Evolutionary conservation across 352 stramenopile genomes (phyloP).

Genomic region (Globisporangium splendens): DNA sequence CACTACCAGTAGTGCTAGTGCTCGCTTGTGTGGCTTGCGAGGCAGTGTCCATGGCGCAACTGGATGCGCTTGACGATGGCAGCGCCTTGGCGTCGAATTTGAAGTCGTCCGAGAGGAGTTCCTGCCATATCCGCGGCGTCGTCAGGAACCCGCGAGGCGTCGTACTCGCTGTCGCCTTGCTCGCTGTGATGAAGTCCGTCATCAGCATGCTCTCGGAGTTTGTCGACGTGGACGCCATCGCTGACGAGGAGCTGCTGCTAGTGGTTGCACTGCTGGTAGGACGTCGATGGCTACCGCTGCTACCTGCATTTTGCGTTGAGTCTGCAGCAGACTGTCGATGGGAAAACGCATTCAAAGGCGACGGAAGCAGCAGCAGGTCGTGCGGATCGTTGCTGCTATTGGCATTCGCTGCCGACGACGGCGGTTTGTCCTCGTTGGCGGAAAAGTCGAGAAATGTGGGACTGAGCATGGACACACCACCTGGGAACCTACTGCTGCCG

Average conservation of each 20-base stretch:
- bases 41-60: too few relatives aligned
- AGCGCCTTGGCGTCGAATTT: slow-evolving; percentile 43
- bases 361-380: slow-evolving; percentile 6
- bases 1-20: neutral
- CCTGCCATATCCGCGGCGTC: slow-evolving; percentile 53
- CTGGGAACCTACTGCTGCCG: neutral
- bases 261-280: too few relatives aligned
- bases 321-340: too few relatives aligned
- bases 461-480: slow-evolving; percentile 50
- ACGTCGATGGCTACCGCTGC: too few relatives aligned
- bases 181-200: slow-evolving; percentile 13
- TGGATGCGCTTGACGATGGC: neutral
- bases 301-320: too few relatives aligned
- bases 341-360: neutral
- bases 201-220: too few relatives aligned
- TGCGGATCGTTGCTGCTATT: neutral
- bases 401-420: slow-evolving; percentile 3
- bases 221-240: too few relatives aligned
- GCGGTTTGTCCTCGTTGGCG: slow-evolving; percentile 57
- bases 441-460: slow-evolving; percentile 78
- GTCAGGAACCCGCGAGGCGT: slow-evolving; percentile 18
- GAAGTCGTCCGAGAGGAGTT: slow-evolving; percentile 72
- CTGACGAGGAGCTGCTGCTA: too few relatives aligned
- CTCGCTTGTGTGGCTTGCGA: too few relatives aligned
- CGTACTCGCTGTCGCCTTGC: slow-evolving; percentile 16